Conservation (phyloP, 192 early-diverging fungal genomes). For the Linnemannia schmuckeri region DNA sequence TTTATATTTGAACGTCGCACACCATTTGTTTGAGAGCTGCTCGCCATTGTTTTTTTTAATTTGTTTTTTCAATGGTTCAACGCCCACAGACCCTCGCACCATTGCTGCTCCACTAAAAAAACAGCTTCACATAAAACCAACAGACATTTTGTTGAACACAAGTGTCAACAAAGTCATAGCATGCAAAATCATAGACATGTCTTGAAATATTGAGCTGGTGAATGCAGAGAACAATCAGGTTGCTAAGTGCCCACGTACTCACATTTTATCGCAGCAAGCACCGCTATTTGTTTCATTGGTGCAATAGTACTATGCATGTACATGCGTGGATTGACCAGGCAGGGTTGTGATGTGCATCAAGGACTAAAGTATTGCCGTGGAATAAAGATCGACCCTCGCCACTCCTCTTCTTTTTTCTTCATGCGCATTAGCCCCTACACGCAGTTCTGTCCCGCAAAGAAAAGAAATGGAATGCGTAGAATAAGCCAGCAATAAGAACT, state of each 20-base stretch:
- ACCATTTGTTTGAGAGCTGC: not conserved
- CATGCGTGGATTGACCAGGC: not conserved
- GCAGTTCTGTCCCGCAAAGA: not conserved
- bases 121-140: not conserved
- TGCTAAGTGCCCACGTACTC: not conserved
- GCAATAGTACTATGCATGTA: too few species aligned
- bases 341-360: not conserved
- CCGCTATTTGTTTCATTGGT: too few species aligned
- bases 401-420: not conserved
- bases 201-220: not conserved
- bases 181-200: not conserved
- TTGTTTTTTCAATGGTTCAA: not conserved
- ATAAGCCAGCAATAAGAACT: too few species aligned
- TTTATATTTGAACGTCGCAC: not conserved
- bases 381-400: too few species aligned
- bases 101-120: not conserved
- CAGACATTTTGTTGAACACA: not conserved
- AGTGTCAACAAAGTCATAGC: not conserved
- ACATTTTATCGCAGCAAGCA: not conserved
- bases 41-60: not conserved
- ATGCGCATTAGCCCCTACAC: not conserved
- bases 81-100: not conserved
- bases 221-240: not conserved
- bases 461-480: not conserved
- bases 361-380: conserved; percentile 5